Conservation (phyloP, 495 filamentous ascomycete species). For the Durotheca rogersii region DNA sequence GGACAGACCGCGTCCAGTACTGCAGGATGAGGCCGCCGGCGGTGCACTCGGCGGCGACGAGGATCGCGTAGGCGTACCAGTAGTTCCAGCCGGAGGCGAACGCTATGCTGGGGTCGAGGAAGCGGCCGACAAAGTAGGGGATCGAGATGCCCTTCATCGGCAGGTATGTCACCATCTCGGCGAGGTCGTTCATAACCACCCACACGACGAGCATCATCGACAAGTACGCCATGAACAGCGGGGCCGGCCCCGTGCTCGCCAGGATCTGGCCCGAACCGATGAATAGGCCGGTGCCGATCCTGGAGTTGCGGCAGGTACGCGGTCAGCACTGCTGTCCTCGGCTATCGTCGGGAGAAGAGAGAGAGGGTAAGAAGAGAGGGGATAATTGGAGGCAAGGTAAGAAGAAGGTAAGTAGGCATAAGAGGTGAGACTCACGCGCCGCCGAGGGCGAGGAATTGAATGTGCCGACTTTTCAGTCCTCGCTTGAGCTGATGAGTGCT, state of each 20-base stretch:
- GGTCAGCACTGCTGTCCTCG: background rate
- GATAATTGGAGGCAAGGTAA: background rate
- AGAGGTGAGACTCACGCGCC: constrained; percentile 45
- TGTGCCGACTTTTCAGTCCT: constrained; percentile 65
- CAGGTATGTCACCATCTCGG: constrained; percentile 62
- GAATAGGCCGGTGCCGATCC: constrained; percentile 66
- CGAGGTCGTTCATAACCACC: constrained; percentile 49
- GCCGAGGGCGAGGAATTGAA: constrained; percentile 73
- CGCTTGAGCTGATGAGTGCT: constrained; percentile 56
- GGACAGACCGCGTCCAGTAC: constrained; percentile 56
- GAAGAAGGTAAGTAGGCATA: background rate
- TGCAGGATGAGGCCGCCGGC: constrained; percentile 55
- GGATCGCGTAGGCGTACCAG: constrained; percentile 53
- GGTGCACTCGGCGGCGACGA: constrained; percentile 51
- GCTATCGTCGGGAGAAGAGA: background rate
- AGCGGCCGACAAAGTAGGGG: constrained; percentile 68
- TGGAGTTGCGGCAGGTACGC: constrained; percentile 15
- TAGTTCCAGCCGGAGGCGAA: constrained; percentile 83
- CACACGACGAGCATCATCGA: constrained; percentile 39
- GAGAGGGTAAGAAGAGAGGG: background rate
- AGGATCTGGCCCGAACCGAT: constrained; percentile 53
- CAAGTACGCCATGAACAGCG: constrained; percentile 57
- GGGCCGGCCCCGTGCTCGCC: constrained; percentile 48
- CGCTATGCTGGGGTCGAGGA: constrained; percentile 72
- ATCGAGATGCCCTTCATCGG: constrained; percentile 58